These are phyloP conservation scores for Cardamine chenopodiifolia DNA, from an alignment of 345 rosid species.

Conservation along the genomic window DNA sequence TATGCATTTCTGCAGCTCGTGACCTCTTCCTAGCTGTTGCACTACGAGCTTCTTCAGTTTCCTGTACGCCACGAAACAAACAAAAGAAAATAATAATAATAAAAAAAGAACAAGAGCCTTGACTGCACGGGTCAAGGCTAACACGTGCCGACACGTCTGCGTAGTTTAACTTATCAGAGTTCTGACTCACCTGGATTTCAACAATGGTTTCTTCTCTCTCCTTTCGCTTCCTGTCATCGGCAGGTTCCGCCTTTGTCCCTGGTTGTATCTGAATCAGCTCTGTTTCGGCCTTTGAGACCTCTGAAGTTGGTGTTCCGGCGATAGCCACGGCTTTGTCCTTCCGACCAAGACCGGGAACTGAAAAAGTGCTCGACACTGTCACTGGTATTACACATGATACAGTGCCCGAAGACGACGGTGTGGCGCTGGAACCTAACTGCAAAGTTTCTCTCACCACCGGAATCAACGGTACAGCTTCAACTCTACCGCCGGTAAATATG, in stretches of 20 bases:
- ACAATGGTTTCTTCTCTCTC: conserved; percentile 21
- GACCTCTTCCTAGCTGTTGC: conserved; percentile 67
- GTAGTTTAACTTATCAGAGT: neutral
- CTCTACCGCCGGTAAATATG: neutral
- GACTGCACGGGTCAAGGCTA: neutral
- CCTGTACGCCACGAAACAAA: conserved; percentile 6
- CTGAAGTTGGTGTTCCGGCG: neutral
- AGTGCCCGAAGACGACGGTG: neutral
- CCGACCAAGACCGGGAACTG: conserved; percentile 4
- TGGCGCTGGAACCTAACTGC: conserved; percentile 15
- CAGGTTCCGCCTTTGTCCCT: neutral
- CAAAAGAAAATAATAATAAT: no score
- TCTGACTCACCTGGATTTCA: conserved; percentile 9
- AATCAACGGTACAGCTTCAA: conserved; percentile 5
- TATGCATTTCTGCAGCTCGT: conserved; percentile 89
- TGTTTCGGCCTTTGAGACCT: neutral
- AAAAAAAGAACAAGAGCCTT: neutral
- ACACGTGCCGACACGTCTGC: neutral
- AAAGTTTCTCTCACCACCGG: neutral
- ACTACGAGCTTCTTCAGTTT: conserved; percentile 48
- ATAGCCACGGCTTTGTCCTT: neutral
- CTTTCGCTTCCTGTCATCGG: conserved; percentile 7
- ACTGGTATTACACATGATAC: neutral
- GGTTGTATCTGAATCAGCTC: neutral
- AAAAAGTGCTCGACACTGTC: neutral